phyloP scores from a whole-genome alignment of 176 grass and related monocot genomes.

The Calamus simplicifolius region DNA sequence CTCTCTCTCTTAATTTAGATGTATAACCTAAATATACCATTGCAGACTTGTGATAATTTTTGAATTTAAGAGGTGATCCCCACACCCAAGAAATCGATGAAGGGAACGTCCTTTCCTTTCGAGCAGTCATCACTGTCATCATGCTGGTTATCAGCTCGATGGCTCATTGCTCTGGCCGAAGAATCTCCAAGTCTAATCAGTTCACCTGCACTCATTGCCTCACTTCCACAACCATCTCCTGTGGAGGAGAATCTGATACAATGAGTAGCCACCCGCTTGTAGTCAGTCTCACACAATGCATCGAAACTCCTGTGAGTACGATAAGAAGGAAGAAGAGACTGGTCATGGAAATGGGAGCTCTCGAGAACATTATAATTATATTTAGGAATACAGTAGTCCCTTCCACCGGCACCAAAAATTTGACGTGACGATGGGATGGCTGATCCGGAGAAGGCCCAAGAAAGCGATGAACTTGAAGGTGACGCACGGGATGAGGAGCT shows the following conservation, averaged over 20 bases:
- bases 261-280: not conserved
- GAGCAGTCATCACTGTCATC: not conserved
- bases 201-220: not conserved
- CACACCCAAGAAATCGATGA: slow-evolving; percentile 53
- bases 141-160: not conserved
- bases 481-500: slow-evolving; percentile 4
- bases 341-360: not conserved
- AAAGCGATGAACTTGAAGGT: not conserved
- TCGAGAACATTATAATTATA: slow-evolving; percentile 19
- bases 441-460: slow-evolving; percentile 31
- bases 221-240: not conserved
- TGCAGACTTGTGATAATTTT: slow-evolving; percentile 1
- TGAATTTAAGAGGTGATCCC: slow-evolving; percentile 13
- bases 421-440: slow-evolving; percentile 7
- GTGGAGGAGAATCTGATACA: not conserved
- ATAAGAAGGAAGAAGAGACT: not conserved
- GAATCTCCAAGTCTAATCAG: not conserved
- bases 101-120: slow-evolving; percentile 23
- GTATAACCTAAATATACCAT: slow-evolving; percentile 9
- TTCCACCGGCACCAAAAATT: slow-evolving; percentile 4
- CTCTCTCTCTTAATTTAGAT: not conserved
- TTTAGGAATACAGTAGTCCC: slow-evolving; percentile 15
- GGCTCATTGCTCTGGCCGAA: not conserved
- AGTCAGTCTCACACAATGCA: not conserved
- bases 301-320: not conserved